phyloP scores from a whole-genome alignment of 2,329 filamentous ascomycete genomes.

The Pseudocercospora cruenta region DNA sequence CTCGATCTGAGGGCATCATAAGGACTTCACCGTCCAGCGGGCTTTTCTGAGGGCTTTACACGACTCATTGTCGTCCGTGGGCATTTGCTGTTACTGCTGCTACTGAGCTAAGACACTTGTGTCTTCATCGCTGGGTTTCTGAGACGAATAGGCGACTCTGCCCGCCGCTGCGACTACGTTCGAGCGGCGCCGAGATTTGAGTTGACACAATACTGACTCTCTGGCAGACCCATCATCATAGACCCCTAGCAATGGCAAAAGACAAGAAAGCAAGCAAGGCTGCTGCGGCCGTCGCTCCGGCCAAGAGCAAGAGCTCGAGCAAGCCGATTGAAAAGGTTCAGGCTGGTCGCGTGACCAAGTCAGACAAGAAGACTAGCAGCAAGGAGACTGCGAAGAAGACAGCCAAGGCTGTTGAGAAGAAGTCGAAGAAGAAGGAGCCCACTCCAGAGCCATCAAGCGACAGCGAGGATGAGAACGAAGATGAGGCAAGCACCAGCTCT shows the following conservation, averaged over 20 bases:
- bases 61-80: conserved; percentile 38
- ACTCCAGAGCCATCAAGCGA: conserved; percentile 50
- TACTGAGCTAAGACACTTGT: conserved; percentile 48
- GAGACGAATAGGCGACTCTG: conserved; percentile 37
- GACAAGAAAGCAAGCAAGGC: conserved; percentile 46
- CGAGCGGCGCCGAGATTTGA: conserved; percentile 18
- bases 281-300: conserved; percentile 32
- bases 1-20: conserved; percentile 40
- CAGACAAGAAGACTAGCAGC: conserved; percentile 61
- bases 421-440: conserved; percentile 54
- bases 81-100: conserved; percentile 38
- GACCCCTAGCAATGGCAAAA: conserved; percentile 47
- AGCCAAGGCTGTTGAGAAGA: conserved; percentile 47
- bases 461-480: conserved; percentile 40
- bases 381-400: conserved; percentile 57
- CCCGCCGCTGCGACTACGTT: conserved; percentile 20
- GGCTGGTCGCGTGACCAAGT: conserved; percentile 69
- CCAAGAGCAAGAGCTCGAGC: conserved; percentile 35
- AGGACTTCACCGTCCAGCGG: conserved; percentile 35
- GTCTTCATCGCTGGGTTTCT: conserved; percentile 41
- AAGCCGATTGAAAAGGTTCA: conserved; percentile 57
- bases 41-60: conserved; percentile 41
- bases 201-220: conserved; percentile 34
- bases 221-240: conserved; percentile 36
- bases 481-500: conserved; percentile 40